Percentiles rank a stretch among this genome's conserved stretches.
Evolutionary conservation across 23 red algal genomes (phyloP).

Genomic region (Agarophyton chilense): DNA sequence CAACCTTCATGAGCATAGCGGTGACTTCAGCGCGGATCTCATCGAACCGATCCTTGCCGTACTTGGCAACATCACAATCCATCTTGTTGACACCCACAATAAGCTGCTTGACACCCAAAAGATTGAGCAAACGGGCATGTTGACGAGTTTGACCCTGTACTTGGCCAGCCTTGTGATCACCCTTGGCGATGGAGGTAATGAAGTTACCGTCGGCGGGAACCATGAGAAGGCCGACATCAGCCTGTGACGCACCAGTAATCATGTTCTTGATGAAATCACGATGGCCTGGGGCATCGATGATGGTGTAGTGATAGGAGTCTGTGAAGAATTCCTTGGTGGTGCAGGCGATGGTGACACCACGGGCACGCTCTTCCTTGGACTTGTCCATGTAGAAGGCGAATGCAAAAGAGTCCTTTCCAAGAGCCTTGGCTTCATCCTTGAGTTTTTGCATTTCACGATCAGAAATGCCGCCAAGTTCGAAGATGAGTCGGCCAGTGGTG

Average conservation of each 20-base stretch:
- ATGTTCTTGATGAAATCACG: slow-evolving; percentile 95
- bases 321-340: slow-evolving; percentile 80
- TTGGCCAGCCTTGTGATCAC: slow-evolving; percentile 88
- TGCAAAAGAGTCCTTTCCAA: slow-evolving; percentile 99
- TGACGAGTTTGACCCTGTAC: slow-evolving; percentile 90
- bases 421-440: slow-evolving; percentile 96
- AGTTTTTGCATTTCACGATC: slow-evolving; percentile 97
- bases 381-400: slow-evolving; percentile 97
- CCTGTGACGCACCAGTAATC: slow-evolving; percentile 88
- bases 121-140: slow-evolving; percentile 84
- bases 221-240: slow-evolving; percentile 92
- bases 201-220: slow-evolving; percentile 87
- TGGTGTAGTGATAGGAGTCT: slow-evolving; percentile 78
- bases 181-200: slow-evolving; percentile 80
- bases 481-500: slow-evolving; percentile 92
- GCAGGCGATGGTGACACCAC: slow-evolving; percentile 92
- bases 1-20: slow-evolving; percentile 92
- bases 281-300: slow-evolving; percentile 97
- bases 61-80: slow-evolving; percentile 95
- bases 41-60: slow-evolving; percentile 85
- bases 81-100: slow-evolving; percentile 99
- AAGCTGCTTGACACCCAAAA: slow-evolving; percentile 92
- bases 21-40: slow-evolving; percentile 94
- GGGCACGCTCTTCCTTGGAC: slow-evolving; percentile 86
- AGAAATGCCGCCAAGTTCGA: slow-evolving; percentile 91